Base-by-base conservation (phyloP, 345 rosid genomes). In the Erysimum cheiranthoides region DNA sequence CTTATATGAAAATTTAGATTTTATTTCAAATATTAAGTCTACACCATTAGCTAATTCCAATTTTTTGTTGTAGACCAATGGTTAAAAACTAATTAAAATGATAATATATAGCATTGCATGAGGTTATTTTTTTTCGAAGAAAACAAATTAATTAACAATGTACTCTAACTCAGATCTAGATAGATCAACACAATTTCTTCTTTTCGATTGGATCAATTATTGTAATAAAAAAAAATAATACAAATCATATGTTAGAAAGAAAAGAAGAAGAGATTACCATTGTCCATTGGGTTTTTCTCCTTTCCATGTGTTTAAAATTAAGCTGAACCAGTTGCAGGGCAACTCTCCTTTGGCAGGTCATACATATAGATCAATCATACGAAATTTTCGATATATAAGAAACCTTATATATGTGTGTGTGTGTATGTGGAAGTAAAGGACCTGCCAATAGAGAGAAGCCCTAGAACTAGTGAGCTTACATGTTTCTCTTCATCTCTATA, bases 271-370 rank as follows among this genome's bases (percentile, higher is more conserved):
- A 71, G 31, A 43, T 27, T 36, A 75, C 78, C 73, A 58, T 47
- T 38, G 52, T 67, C 78, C 73, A 58, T 47, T 38, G 52, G 8
- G 30, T 66, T 47, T 61, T 50, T 42, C 51, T 58, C 43, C 14
- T 18, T 47, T 51, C 16, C 18, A 34, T 14, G 49, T 25, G 30
- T 16, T 13, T 34, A 21, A 21, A 40, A 18, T 67, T 80, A 87
- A 89, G 88, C 82, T 50, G 84, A 84, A 82, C 72, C 73, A 85
- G 96, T 87, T 69, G 46, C 57, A 86, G 97, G 93, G 96, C 93
- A 92, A 92, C 97, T 89, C 97, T 92, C 92, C 97, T 89, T 92
- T 89, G 93, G 97, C 92, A 46, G 81, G 76, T 78, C 76, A 71
- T 58, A 21, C 25, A 1, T 31, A 66, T 47, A 12, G 61, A 51